phyloP scores from a whole-genome alignment of 1,139 yeast genomes.

The Lodderomyces margitis region DNA sequence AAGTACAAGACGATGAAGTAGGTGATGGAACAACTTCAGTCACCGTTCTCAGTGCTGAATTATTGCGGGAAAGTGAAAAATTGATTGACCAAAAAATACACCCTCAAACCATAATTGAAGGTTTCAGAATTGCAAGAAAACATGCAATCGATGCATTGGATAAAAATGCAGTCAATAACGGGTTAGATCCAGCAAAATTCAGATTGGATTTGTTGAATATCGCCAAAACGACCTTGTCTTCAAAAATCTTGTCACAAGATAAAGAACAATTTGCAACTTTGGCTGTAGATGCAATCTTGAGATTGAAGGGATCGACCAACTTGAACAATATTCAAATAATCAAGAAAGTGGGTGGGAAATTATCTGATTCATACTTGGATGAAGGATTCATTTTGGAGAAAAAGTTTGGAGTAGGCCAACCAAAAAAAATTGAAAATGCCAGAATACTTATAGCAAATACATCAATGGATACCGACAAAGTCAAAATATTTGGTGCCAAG shows the following conservation, averaged over 20 bases:
- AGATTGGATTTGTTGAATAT: conserved; percentile 77
- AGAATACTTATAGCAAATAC: conserved; percentile 92
- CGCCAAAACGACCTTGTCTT: conserved; percentile 90
- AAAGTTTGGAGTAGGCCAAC: conserved; percentile 91
- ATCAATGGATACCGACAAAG: conserved; percentile 96
- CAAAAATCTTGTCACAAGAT: conserved; percentile 93
- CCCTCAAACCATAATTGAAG: conserved; percentile 97
- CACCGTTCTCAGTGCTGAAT: conserved; percentile 87
- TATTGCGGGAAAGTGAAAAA: conserved; percentile 92
- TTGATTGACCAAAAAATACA: conserved; percentile 90
- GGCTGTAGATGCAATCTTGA: conserved; percentile 91
- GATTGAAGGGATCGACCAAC: conserved; percentile 92
- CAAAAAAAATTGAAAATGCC: conserved; percentile 79
- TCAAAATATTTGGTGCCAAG: conserved; percentile 95
- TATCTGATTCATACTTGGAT: conserved; percentile 89
- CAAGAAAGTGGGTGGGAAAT: conserved; percentile 89
- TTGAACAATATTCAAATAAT: conserved; percentile 92
- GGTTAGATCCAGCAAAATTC: conserved; percentile 59
- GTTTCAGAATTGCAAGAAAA: conserved; percentile 82
- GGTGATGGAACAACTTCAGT: conserved; percentile 99
- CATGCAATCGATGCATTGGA: conserved; percentile 84
- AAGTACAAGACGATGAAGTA: conserved; percentile 97
- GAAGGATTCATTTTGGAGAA: conserved; percentile 93
- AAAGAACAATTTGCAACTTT: conserved; percentile 82
- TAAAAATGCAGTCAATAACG: conserved; percentile 74